These are phyloP conservation scores for Lasiodiplodia sp. DNA, from an alignment of 2,329 filamentous ascomycete genomes.

Conservation along the genomic window DNA sequence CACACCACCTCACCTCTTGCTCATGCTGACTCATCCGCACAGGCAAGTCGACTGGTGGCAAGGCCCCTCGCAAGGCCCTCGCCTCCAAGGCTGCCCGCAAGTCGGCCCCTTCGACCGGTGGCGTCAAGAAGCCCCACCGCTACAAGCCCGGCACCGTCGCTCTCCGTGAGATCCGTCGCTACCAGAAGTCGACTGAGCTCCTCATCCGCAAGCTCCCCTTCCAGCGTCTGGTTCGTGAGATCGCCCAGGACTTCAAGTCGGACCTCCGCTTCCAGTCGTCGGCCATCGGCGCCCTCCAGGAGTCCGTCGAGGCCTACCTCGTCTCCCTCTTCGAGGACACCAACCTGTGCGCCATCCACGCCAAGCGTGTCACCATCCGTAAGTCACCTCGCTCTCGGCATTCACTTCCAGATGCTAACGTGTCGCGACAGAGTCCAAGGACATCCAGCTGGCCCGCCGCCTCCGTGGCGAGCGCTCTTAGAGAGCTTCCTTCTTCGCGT, in stretches of 20 bases:
- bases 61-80: conserved; percentile 89
- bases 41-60: conserved; percentile 79
- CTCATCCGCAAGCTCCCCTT: conserved; percentile 83
- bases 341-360: conserved; percentile 95
- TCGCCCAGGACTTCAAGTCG: conserved; percentile 69
- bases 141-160: conserved; percentile 79
- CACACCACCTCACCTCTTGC: conserved; percentile 27
- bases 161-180: conserved; percentile 87
- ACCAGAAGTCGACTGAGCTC: conserved; percentile 89
- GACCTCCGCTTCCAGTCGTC: conserved; percentile 96
- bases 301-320: conserved; percentile 94
- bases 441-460: conserved; percentile 84
- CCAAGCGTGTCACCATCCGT: conserved; percentile 89
- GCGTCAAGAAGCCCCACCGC: conserved; percentile 64
- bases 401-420: conserved; percentile 34
- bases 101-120: conserved; percentile 92
- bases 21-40: conserved; percentile 45
- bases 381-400: conserved; percentile 36
- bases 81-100: conserved; percentile 99
- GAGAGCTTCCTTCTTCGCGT: conserved; percentile 31
- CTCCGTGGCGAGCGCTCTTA: conserved; percentile 64
- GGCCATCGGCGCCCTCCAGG: conserved; percentile 90
- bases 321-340: conserved; percentile 97
- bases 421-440: conserved; percentile 77
- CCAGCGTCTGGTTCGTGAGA: conserved; percentile 79